These are phyloP conservation scores for Mycosarcoma maydis DNA, from an alignment of 1,284 basidiomycete genomes.

Conservation along the genomic window DNA sequence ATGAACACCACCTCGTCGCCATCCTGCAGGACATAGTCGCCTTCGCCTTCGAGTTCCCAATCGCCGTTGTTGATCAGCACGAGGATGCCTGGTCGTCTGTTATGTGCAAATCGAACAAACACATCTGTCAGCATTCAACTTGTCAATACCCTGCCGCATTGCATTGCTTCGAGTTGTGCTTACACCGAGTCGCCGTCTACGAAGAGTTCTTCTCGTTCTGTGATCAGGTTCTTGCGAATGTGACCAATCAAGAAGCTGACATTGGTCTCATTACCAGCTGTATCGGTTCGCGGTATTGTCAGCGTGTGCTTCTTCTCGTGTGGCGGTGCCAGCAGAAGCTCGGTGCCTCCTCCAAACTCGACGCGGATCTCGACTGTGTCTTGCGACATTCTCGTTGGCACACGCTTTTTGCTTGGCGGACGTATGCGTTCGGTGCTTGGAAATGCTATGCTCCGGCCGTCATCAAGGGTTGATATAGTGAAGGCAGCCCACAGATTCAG, in stretches of 20 bases:
- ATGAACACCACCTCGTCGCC: slow-evolving; percentile 94
- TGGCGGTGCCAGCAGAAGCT: slow-evolving; percentile 61
- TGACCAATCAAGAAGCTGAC: slow-evolving; percentile 81
- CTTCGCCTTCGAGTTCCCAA: slow-evolving; percentile 97
- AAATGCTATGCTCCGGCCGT: no score
- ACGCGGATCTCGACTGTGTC: slow-evolving; percentile 41
- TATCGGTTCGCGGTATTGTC: slow-evolving; percentile 33
- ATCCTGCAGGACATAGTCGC: slow-evolving; percentile 81
- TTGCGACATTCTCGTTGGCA: slow-evolving; percentile 14
- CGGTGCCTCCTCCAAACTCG: slow-evolving; percentile 61
- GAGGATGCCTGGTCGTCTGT: slow-evolving; percentile 91
- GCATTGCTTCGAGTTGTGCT: slow-evolving; percentile 68
- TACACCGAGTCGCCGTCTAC: slow-evolving; percentile 87
- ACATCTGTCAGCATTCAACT: background rate
- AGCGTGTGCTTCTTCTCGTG: slow-evolving; percentile 58
- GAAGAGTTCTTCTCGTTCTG: slow-evolving; percentile 88
- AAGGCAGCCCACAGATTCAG: no score
- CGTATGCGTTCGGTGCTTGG: no score
- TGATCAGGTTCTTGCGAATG: slow-evolving; percentile 81
- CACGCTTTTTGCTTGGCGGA: no score
- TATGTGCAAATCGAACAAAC: background rate
- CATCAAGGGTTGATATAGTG: no score
- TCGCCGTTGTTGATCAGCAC: slow-evolving; percentile 96
- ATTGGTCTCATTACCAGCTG: slow-evolving; percentile 69
- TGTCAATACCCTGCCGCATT: background rate